Conservation (phyloP, 139 green algal species). For the Pleodorina starrii region DNA sequence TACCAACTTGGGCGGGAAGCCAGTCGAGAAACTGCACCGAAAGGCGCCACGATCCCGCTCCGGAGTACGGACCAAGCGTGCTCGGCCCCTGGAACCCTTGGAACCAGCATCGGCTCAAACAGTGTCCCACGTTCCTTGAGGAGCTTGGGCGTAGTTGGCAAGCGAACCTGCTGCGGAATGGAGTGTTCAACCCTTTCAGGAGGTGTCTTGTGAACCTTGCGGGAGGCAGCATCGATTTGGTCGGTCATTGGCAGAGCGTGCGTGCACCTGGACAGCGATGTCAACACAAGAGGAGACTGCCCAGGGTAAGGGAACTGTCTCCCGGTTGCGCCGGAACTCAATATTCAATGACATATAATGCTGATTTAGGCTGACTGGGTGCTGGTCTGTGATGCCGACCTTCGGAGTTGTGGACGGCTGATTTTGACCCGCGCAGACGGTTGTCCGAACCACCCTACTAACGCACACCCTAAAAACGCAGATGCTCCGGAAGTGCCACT, state of each 20-base stretch:
- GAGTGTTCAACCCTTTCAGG: background rate
- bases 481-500: conserved; percentile 22
- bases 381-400: background rate
- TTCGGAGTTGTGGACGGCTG: background rate
- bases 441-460: background rate
- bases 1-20: too few relatives aligned
- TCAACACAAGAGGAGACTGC: conserved; percentile 18
- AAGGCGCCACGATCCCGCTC: conserved; percentile 2
- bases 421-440: conserved; percentile 27
- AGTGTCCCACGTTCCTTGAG: background rate
- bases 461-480: background rate
- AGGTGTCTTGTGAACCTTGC: conserved; percentile 1
- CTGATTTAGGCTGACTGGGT: background rate
- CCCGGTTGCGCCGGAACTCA: background rate
- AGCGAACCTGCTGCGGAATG: background rate
- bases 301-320: background rate
- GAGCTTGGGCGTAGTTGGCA: background rate
- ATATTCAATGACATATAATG: background rate
- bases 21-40: background rate
- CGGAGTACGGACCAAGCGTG: background rate
- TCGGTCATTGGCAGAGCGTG: background rate
- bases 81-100: background rate
- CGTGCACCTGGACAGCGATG: background rate
- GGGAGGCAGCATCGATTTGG: background rate
- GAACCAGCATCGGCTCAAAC: background rate